Evolutionary conservation across 257 asterid species (phyloP).

Genomic region (Nemophila menziesii): DNA sequence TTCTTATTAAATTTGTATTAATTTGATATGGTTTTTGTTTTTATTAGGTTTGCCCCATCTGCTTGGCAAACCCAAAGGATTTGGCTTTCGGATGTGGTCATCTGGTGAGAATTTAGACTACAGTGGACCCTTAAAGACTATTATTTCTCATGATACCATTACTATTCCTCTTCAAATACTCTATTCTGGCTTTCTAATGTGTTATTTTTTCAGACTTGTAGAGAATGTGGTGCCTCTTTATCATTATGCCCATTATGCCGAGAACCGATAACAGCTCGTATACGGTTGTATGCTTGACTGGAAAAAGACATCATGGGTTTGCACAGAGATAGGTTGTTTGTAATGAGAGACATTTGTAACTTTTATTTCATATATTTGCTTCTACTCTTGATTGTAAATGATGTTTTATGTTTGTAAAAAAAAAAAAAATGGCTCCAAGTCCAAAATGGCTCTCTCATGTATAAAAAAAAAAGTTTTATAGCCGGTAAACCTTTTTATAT

Average conservation of each 20-base stretch:
- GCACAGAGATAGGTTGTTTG: too few relatives aligned
- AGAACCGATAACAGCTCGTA: slow-evolving; percentile 61
- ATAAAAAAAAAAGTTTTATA: too few relatives aligned
- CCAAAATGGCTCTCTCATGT: too few relatives aligned
- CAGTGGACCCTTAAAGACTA: neutral
- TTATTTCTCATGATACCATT: neutral
- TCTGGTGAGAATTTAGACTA: slow-evolving; percentile 77
- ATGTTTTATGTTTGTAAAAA: too few relatives aligned
- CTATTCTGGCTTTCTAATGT: neutral
- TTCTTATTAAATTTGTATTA: neutral
- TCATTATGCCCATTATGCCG: slow-evolving; percentile 73
- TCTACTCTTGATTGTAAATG: too few relatives aligned
- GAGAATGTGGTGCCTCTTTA: slow-evolving; percentile 62
- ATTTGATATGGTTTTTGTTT: too few relatives aligned
- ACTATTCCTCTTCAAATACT: neutral
- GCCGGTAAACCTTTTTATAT: too few relatives aligned
- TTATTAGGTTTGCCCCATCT: slow-evolving; percentile 67
- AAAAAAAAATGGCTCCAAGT: too few relatives aligned
- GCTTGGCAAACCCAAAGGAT: slow-evolving; percentile 82
- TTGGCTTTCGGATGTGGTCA: slow-evolving; percentile 97
- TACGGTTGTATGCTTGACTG: slow-evolving; percentile 42
- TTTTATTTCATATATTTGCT: too few relatives aligned
- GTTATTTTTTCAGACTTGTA: slow-evolving; percentile 49
- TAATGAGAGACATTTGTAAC: neutral
- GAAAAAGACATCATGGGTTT: neutral